phyloP scores from a whole-genome alignment of 2,329 filamentous ascomycete genomes.

The Raffaelea deltoideospora region DNA sequence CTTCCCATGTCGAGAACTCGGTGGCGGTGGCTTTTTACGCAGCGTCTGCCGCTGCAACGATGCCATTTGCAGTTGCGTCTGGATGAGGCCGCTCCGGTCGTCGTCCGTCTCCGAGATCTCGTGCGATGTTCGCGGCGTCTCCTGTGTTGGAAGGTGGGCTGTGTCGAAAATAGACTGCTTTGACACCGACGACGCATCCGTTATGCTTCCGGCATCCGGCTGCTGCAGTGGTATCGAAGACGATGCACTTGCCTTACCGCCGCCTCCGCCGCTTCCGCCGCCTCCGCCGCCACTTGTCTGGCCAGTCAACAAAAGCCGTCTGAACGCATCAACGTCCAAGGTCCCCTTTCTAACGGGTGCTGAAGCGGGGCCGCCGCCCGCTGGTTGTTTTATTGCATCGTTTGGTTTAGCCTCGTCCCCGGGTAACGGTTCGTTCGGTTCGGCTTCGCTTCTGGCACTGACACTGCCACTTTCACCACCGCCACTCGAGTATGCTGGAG shows the following conservation, averaged over 20 bases:
- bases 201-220: constrained; percentile 32
- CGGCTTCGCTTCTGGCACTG: constrained; percentile 15
- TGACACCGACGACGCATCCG: constrained; percentile 43
- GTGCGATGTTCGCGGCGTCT: constrained; percentile 43
- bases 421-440: too few relatives aligned
- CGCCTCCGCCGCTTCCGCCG: constrained; percentile 12
- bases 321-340: constrained; percentile 67
- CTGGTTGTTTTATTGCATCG: not conserved
- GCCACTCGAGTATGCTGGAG: not conserved
- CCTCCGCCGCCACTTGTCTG: constrained; percentile 26
- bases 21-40: constrained; percentile 53
- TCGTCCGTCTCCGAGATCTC: constrained; percentile 38
- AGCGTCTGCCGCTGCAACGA: constrained; percentile 8
- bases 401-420: too few relatives aligned
- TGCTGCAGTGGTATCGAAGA: too few relatives aligned
- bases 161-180: constrained; percentile 42
- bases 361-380: constrained; percentile 16
- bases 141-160: constrained; percentile 14
- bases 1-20: constrained; percentile 65
- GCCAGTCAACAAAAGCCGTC: constrained; percentile 60
- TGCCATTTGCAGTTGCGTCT: not conserved
- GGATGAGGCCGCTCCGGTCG: constrained; percentile 22
- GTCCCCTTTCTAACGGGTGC: constrained; percentile 25
- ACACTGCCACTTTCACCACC: too few relatives aligned
- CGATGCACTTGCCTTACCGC: constrained; percentile 7